Base-by-base conservation (phyloP, 805 yeast species). In the Starmera pachycereana region DNA sequence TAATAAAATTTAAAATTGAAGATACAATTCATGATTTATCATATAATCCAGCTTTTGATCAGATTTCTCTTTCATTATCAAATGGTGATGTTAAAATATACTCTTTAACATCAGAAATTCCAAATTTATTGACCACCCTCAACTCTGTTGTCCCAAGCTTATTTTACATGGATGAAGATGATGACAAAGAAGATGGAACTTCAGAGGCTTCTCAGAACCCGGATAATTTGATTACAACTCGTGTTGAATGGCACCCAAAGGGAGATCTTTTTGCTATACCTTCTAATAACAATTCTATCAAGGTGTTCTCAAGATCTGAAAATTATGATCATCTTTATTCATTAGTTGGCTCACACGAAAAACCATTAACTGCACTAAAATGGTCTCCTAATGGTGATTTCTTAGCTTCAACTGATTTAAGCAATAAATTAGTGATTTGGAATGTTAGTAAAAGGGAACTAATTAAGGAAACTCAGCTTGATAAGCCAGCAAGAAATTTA, bases 251-350 rank as follows among this genome's bases (percentile, higher is more conserved):
- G 95, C 74, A 77, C 41, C 74, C 81, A 2, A 66, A 71, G 39
- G 95, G 95, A 13, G 73, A 73, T 39, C 57, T 65, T n/a, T 64
- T 87, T 37, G 86, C 88, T 2, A 52, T 85, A 14, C 88, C 95
- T 2, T 63, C 81, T 7, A 61, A 65, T 31, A 61, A 68, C 16
- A 62, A 66, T 36, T 60, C 67, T 3, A 66, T 81, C 37, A 67
- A 66, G 38, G 64, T 74, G 0, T 76, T 61, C 37, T 46, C 54
- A 10, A 36, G 49, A 22, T 28, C 40, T 4, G 28, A 41, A 10
- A 49, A 46, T 12, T 52, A 45, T 33, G 12, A 31, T 11, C 38
- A 46, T 13, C 27, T 29, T 6, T 49, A 38, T 35, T 35, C 52
- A 4, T 53, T 53, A 12, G 47, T 50, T 13, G 57, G 54, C 32